These are phyloP conservation scores for Dendryphion nanum DNA, from an alignment of 2,329 filamentous ascomycete genomes.

Conservation along the genomic window DNA sequence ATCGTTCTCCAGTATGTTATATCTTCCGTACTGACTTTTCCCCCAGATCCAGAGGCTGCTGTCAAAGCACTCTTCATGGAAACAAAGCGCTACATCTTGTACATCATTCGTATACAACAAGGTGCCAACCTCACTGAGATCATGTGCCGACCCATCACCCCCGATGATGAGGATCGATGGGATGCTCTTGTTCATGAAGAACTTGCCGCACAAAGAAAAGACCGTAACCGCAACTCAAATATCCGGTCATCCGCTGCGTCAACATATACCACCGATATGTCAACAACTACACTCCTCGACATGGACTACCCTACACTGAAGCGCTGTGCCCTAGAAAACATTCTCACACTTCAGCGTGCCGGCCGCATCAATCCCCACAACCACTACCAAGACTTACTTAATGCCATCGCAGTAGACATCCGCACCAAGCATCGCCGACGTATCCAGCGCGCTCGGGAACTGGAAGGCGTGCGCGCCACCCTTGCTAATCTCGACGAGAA, in stretches of 20 bases:
- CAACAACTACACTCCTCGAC: conserved; percentile 65
- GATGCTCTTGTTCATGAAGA: conserved; percentile 77
- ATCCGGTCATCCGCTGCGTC: conserved; percentile 82
- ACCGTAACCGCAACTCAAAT: conserved; percentile 53
- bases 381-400: conserved; percentile 95
- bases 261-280: conserved; percentile 61
- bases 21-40: conserved; percentile 20
- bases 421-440: conserved; percentile 92
- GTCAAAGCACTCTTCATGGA: conserved; percentile 95
- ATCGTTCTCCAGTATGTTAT: background rate
- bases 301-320: conserved; percentile 94
- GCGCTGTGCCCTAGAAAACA: conserved; percentile 88
- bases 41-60: conserved; percentile 82
- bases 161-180: conserved; percentile 91
- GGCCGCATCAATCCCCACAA: conserved; percentile 85
- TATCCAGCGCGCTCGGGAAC: conserved; percentile 85
- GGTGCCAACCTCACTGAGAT: conserved; percentile 93
- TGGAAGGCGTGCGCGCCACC: conserved; percentile 79
- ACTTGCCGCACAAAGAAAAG: conserved; percentile 49
- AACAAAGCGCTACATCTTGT: conserved; percentile 93
- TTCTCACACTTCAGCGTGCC: conserved; percentile 81
- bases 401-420: conserved; percentile 94
- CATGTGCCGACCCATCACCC: conserved; percentile 80
- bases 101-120: conserved; percentile 95
- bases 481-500: conserved; percentile 77